Conservation (phyloP, 2,329 filamentous ascomycete species). For the Nannizziopsis barbatae region DNA sequence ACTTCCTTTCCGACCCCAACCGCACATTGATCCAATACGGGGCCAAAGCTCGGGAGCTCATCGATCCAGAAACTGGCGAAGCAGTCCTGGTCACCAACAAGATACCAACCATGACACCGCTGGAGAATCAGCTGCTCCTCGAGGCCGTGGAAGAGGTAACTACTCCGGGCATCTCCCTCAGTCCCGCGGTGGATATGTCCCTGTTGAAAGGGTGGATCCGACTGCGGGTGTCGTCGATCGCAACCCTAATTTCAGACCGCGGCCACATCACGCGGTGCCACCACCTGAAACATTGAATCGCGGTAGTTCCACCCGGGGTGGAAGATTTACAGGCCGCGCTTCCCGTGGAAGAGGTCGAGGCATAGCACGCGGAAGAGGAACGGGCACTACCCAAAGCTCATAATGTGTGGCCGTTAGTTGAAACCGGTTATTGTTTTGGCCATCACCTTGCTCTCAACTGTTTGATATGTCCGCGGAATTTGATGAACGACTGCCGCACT, state of each 20-base stretch:
- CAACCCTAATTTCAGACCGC: constrained; percentile 43
- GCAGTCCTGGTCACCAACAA: not conserved
- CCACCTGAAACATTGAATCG: constrained; percentile 29
- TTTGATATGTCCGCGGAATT: too few species aligned
- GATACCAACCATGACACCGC: not conserved
- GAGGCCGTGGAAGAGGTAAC: constrained; percentile 10
- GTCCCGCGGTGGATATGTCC: constrained; percentile 22
- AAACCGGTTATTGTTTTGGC: too few species aligned
- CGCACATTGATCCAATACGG: constrained; percentile 6
- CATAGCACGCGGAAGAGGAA: constrained; percentile 8
- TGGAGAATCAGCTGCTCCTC: not conserved
- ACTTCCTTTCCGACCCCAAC: constrained; percentile 19
- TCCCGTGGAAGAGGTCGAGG: constrained; percentile 14
- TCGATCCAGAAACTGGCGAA: constrained; percentile 3
- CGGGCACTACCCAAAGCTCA: constrained; percentile 1
- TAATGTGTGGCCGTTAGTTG: too few species aligned
- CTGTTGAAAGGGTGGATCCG: constrained; percentile 38
- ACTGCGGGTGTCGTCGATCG: constrained; percentile 40
- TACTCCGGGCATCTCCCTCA: not conserved
- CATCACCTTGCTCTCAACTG: too few species aligned
- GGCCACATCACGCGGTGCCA: constrained; percentile 39
- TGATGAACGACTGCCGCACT: too few species aligned
- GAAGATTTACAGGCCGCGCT: constrained; percentile 8
- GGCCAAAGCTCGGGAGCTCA: not conserved
- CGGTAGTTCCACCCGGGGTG: constrained; percentile 18